Base-by-base conservation (phyloP, 2,329 filamentous ascomycete genomes). In the Calonectria multiphialidica region DNA sequence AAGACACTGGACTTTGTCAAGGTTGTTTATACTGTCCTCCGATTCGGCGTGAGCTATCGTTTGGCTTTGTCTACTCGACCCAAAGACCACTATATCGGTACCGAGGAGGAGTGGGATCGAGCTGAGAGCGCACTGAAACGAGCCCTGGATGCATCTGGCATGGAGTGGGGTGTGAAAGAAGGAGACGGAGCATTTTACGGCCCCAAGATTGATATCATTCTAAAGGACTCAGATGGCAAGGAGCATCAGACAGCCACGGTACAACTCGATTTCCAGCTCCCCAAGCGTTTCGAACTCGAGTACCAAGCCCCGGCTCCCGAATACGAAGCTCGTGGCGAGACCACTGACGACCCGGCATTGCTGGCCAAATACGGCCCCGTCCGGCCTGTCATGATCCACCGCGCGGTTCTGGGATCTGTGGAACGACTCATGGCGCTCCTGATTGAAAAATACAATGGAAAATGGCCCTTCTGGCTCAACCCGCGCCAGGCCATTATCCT, bases 121-220 rank as follows among this genome's bases (percentile, higher is more conserved):
- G 86, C 86, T 1, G 85, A 87, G 75, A 78, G 80, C n/a, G 80
- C 83, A 12, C 72, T 87, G 66, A 82, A 80, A 69, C 80, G 83
- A 59, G 86, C 85, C 1, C 75, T 86, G 1, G 90, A 93, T 68
- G 91, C 94, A 76, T 95, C 94, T 16, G 93, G 92, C 12, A 90
- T 91, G 77, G 84, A 89, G 42, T 98, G 94, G 94, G 89, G 88
- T 2, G 77, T 96, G 70, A 96, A 95, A 74, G 89, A 93, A 78
- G 95, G 94, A 13, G 95, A 97, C 72, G 95, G 95, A 16, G 95
- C 95, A 5, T 98, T 98, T 80, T 98, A 98, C 79, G 95, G 95
- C 0, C 95, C 95, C 37, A 98, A 98, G 85, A 98, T 98, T 75
- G 95, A 98, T 80, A 94, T 98, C 53, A 91, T 97, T 45, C 84